Percentiles rank a stretch among this genome's conserved stretches.
Conservation (phyloP, 2,329 filamentous ascomycete species). For the Cercospora citrullina region DNA sequence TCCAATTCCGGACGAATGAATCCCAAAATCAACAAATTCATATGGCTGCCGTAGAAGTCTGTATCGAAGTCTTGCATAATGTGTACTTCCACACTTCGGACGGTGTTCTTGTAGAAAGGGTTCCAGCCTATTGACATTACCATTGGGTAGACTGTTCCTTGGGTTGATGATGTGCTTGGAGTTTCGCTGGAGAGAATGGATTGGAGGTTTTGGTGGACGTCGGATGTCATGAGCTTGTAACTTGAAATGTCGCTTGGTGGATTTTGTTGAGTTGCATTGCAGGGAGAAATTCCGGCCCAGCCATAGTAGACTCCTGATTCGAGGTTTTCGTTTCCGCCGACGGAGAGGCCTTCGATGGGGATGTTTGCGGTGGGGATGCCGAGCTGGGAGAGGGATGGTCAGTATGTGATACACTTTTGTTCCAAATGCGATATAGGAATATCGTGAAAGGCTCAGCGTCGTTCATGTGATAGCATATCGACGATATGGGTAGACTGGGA, state of each 20-base stretch:
- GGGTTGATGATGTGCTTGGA: slow-evolving; percentile 17
- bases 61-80: slow-evolving; percentile 72
- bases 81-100: slow-evolving; percentile 65
- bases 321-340: slow-evolving; percentile 63
- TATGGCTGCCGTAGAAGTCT: slow-evolving; percentile 82
- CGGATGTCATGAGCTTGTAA: slow-evolving; percentile 32
- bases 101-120: slow-evolving; percentile 91
- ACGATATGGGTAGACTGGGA: background rate
- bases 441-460: background rate
- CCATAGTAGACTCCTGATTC: slow-evolving; percentile 90
- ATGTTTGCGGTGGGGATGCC: slow-evolving; percentile 96
- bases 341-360: slow-evolving; percentile 66
- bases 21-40: slow-evolving; percentile 78
- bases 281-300: slow-evolving; percentile 67
- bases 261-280: slow-evolving; percentile 31
- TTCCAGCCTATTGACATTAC: slow-evolving; percentile 97
- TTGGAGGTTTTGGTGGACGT: slow-evolving; percentile 24
- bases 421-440: background rate
- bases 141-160: slow-evolving; percentile 67
- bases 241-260: slow-evolving; percentile 25
- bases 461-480: background rate
- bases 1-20: slow-evolving; percentile 89
- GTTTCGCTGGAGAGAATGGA: slow-evolving; percentile 17
- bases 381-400: slow-evolving; percentile 56
- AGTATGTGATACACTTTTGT: background rate